Conservation (phyloP, 257 asterid genomes). For the Solanum peruvianum region DNA sequence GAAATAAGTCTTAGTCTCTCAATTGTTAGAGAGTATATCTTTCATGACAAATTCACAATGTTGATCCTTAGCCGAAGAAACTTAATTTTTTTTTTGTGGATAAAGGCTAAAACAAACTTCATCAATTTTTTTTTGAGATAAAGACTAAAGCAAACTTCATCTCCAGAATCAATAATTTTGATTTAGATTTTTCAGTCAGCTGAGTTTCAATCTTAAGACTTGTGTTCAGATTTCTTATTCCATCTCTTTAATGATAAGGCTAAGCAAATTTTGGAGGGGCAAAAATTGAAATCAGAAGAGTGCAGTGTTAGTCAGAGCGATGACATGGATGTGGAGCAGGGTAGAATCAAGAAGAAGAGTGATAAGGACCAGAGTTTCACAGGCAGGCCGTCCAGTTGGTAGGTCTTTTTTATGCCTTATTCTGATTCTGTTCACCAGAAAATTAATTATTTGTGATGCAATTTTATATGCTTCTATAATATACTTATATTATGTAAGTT, state of each 20-base stretch:
- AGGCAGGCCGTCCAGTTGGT: constrained; percentile 79
- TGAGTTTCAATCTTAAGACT: neutral
- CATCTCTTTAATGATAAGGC: constrained; percentile 6
- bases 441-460: neutral
- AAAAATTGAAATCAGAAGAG: constrained; percentile 10
- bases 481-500: neutral
- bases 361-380: constrained; percentile 25
- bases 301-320: constrained; percentile 18
- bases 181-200: neutral
- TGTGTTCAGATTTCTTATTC: neutral
- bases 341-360: constrained; percentile 25
- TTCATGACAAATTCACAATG: neutral
- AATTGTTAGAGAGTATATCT: neutral
- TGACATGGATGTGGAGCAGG: constrained; percentile 45
- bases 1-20: neutral
- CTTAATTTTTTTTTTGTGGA: neutral
- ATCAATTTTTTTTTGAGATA: neutral
- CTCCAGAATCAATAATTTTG: neutral
- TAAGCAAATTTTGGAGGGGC: constrained; percentile 21
- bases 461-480: neutral
- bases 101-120: neutral
- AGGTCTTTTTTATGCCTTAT: constrained; percentile 1
- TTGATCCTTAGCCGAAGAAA: neutral
- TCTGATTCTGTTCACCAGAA: neutral
- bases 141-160: neutral